These are phyloP conservation scores for Phialocephala sp. DNA, from an alignment of 2,329 filamentous ascomycete species.

Conservation along the genomic window DNA sequence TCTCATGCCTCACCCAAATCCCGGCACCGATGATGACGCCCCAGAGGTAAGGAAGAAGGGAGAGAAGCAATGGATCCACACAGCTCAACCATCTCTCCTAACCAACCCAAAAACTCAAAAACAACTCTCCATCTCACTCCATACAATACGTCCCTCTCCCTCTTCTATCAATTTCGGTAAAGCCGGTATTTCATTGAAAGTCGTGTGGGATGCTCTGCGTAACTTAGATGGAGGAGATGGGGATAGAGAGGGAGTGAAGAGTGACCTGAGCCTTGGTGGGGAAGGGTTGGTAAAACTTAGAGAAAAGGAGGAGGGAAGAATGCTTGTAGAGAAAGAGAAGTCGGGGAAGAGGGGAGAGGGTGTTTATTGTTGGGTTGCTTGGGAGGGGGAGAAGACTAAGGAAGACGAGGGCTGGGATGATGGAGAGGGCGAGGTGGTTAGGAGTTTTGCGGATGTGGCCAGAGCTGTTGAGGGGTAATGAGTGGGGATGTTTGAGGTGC, in stretches of 20 bases:
- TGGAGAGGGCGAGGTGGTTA: constrained; percentile 30
- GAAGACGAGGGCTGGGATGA: constrained; percentile 19
- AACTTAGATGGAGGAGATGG: constrained; percentile 11
- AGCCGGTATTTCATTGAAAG: constrained; percentile 10
- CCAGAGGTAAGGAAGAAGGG: not conserved
- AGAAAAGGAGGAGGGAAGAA: constrained; percentile 18
- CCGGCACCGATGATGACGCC: not conserved
- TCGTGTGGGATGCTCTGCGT: constrained; percentile 27
- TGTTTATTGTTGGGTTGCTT: constrained; percentile 35
- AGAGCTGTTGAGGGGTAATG: constrained; percentile 32
- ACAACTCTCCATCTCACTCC: constrained; percentile 24
- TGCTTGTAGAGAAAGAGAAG: constrained; percentile 6
- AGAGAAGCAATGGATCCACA: constrained; percentile 23
- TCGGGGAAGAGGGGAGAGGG: constrained; percentile 30
- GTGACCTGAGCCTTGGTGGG: constrained; percentile 5
- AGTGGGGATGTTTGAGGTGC: not conserved
- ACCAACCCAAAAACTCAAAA: constrained; percentile 17
- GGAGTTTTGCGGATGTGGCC: constrained; percentile 34
- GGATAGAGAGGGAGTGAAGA: not conserved
- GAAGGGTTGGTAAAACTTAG: constrained; percentile 7
- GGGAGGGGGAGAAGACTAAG: constrained; percentile 6
- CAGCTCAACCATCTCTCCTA: constrained; percentile 29
- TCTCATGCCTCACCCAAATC: not conserved
- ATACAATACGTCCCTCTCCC: not conserved
- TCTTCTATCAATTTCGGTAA: not conserved